phyloP scores from a whole-genome alignment of 164 flowering plant species.

The Stephania japonica region DNA sequence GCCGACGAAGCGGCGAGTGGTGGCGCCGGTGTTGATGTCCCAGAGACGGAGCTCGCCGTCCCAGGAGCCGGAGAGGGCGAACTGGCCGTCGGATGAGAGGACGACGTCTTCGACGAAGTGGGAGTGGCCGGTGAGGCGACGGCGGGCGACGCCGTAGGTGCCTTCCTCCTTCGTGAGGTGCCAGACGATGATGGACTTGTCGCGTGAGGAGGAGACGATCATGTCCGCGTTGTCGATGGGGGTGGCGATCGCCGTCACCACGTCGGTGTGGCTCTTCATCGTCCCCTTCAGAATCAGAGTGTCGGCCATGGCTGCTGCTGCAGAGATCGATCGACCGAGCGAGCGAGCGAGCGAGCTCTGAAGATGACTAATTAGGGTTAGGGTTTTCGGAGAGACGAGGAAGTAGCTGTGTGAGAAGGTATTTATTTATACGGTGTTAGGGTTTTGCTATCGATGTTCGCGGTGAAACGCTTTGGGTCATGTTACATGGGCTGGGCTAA shows the following conservation, averaged over 20 bases:
- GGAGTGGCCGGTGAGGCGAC: conserved; percentile 80
- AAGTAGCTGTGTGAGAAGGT: no score
- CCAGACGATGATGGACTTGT: conserved; percentile 83
- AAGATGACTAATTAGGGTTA: no score
- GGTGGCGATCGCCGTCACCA: conserved; percentile 84
- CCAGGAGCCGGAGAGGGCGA: conserved; percentile 89
- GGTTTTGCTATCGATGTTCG: no score
- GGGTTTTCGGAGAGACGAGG: no score
- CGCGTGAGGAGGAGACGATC: conserved; percentile 83
- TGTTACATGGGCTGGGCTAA: no score
- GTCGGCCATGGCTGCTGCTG: conserved; percentile 48
- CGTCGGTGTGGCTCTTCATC: conserved; percentile 75
- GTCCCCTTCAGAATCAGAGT: conserved; percentile 52
- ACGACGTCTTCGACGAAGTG: conserved; percentile 95
- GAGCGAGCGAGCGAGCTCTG: no score
- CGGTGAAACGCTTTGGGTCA: no score
- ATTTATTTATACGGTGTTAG: no score
- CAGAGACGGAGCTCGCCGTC: conserved; percentile 87
- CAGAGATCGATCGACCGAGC: background rate
- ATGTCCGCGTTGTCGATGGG: conserved; percentile 86
- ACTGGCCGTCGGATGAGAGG: conserved; percentile 85
- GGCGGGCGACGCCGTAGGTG: conserved; percentile 63
- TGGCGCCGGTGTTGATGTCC: conserved; percentile 61
- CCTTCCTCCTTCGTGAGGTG: conserved; percentile 58
- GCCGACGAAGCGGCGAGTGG: conserved; percentile 75